Evolutionary conservation across 1,139 yeast genomes (phyloP), one percentile per base, ranked within the genome.

Genomic region (Maudiozyma humilis): DNA sequence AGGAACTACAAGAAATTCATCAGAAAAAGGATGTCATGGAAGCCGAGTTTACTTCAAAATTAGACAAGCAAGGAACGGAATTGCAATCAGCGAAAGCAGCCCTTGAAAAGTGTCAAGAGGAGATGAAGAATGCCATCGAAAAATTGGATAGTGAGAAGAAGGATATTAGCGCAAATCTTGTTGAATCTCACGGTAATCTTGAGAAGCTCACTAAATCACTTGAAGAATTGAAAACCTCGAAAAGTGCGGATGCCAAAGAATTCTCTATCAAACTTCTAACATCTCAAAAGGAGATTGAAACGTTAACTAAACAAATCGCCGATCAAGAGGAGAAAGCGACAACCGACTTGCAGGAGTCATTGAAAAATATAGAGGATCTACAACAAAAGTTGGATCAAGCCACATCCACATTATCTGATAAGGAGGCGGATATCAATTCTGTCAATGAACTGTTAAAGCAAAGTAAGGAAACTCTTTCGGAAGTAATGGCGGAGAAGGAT

Each of bases 231-330:
- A 5, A 15, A 15, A 19, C 15, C 8, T 5, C 36, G 7, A 20
- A 30, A 13, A n/a, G 20, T 4, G 32, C 12, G 5, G 33, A 31
- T 6, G 17, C 15, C 7, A 14, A 14, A 15, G 33, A 31, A n/a
- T 31, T 14, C 17, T 19, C 23, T 6, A 16, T n/a, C 12, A 10
- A 15, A 4, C 3, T 42, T 14, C 17, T 30, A 27, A 23, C 39
- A 14, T 29, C 42, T 19, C 29, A 44, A 14, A 36, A 41, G 14
- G 33, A 42, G 13, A 36, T 42, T 10, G 16, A 29, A 14, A 29
- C 31, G 17, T 31, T 42, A 30, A 34, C 43, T 23, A 14, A 39
- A 4, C 37, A 43, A 19, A 36, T 30, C 10, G 31, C 13, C 13
- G 25, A 16, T 1, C 10, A 14, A 3, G 12, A 38, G n/a, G n/a